Percentiles rank a stretch among this genome's conserved stretches.
phyloP scores from a whole-genome alignment of 176 grass and related monocot species.

The Alopecurus myosuroides region DNA sequence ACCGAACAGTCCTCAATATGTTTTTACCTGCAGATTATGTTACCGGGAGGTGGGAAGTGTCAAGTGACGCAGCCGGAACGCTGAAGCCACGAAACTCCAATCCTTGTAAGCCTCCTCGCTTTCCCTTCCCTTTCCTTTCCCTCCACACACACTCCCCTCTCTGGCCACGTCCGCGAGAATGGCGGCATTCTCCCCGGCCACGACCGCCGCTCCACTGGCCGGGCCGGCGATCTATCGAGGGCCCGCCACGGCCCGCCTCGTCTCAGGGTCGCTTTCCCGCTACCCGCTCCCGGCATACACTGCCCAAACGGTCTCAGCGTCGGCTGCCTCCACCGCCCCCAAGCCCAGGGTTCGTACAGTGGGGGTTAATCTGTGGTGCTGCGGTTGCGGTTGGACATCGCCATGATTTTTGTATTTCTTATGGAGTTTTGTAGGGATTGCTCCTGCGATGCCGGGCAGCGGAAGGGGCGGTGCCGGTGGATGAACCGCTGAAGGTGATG shows the following conservation, averaged over 20 bases:
- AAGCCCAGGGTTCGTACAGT: slow-evolving; percentile 34
- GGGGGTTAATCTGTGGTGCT: not conserved
- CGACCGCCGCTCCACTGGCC: not conserved
- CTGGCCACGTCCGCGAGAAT: not conserved
- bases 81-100: not conserved
- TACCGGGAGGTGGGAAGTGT: no score
- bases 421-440: slow-evolving; percentile 7
- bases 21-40: no score
- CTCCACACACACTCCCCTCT: slow-evolving; percentile 21
- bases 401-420: not conserved
- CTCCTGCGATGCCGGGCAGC: slow-evolving; percentile 34
- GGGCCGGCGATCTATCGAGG: not conserved
- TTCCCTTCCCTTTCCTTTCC: not conserved
- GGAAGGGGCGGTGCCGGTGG: not conserved
- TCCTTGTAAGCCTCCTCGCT: not conserved
- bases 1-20: no score
- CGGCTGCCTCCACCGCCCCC: not conserved
- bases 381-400: no score
- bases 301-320: not conserved
- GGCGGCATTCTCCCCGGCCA: slow-evolving; percentile 2
- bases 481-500: slow-evolving; percentile 57
- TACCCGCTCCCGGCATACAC: not conserved
- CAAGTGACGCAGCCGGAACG: not conserved
- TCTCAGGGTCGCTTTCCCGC: not conserved
- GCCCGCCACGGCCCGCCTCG: not conserved